Evolutionary conservation across 176 grass and related monocot species (phyloP).

Genomic region (Carex cristatella): DNA sequence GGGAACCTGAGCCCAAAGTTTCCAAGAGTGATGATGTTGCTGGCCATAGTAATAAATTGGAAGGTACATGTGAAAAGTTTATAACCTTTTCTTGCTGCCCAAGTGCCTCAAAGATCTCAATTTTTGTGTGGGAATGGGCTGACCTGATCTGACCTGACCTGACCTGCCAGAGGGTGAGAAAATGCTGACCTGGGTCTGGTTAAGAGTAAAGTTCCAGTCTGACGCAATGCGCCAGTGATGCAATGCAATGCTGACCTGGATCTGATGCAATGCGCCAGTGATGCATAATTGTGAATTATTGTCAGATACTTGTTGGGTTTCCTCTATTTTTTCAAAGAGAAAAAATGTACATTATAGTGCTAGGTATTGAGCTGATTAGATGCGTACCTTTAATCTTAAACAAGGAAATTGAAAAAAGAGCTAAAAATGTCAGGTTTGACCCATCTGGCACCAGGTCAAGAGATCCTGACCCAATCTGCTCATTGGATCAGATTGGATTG

Average conservation of each 20-base stretch:
- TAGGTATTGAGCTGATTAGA: not conserved
- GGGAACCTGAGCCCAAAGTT: slow-evolving; percentile 9
- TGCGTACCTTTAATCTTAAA: not conserved
- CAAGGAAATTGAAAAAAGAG: not conserved
- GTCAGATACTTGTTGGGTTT: not conserved
- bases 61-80: slow-evolving; percentile 15
- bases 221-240: not conserved
- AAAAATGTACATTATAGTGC: not conserved
- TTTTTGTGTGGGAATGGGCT: not conserved
- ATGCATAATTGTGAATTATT: not conserved
- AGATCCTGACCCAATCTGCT: not conserved
- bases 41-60: not conserved
- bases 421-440: not conserved
- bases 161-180: not conserved
- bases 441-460: not conserved
- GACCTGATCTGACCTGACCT: not conserved
- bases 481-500: not conserved
- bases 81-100: not conserved
- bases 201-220: too few relatives aligned
- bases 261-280: too few relatives aligned
- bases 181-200: not conserved
- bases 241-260: too few relatives aligned
- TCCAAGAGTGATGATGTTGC: not conserved
- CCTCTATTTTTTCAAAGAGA: not conserved
- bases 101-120: not conserved